Evolutionary conservation across 495 filamentous ascomycete species (phyloP), one percentile per base, ranked within the genome.

Genomic region (Lasiosphaeria ovina): DNA sequence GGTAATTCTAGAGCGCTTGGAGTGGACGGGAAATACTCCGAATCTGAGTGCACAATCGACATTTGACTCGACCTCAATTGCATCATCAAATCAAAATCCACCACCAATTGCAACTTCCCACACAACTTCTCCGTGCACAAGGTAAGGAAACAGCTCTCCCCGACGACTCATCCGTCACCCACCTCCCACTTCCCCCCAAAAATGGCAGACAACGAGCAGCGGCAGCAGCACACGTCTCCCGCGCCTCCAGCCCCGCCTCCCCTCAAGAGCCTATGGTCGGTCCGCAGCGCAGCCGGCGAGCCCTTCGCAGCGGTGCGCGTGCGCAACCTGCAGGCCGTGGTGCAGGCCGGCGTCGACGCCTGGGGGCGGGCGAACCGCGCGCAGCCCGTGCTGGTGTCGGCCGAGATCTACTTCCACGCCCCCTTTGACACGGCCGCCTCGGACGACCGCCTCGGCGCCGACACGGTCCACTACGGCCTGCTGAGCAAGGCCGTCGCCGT

Each of bases 401-500:
- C 81, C 36, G 72, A 76, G 9, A 64, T 87, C 1, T 74, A 68
- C 0, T 77, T 88, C 36, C 62, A 65, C 6, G 38, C 60, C 2
- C 68, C 77, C 2, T 86, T 88, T 68, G 64, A 69, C 11, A 69
- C 75, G 2, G 75, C 83, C 3, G 77, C 82, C 3, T 60, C 68
- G 0, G 57, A 62, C 16, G 83, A 87, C 67, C 59, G 58, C 7
- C 72, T 88, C 9, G 76, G 81, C 47, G 55, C 54, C 12, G 83
- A 79, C 54, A 88, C 85, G 8, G 77, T 87, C 32, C 79, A 88
- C 69, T 88, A 88, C 66, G 85, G 85, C 24, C 78, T 59, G 32
- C 68, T 87, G 17, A 81, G 79, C 68, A 86, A 87, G 68, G 66
- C 68, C 4, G 75, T 88, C 14, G 62, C 81, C 1, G 61, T 59